Percentiles rank a stretch among this genome's conserved stretches.
Evolutionary conservation across 139 green algal genomes (phyloP).

Genomic region (Protoeuglena noctilucae): DNA sequence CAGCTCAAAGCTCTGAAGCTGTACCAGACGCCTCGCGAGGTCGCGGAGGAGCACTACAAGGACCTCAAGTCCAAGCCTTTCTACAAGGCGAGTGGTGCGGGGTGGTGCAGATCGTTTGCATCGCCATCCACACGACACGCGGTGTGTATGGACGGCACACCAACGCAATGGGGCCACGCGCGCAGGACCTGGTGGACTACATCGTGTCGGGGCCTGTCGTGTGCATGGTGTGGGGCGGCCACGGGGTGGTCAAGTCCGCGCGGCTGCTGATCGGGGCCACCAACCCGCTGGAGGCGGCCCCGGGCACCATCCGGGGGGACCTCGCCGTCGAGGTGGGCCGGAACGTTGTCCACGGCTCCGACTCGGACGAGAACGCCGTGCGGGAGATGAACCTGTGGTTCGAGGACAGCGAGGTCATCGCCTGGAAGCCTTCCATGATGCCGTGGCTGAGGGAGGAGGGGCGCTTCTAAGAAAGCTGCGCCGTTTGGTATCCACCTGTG

Average conservation of each 20-base stretch:
- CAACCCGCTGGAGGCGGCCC: constrained; percentile 60
- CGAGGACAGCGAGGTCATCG: constrained; percentile 31
- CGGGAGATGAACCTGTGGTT: constrained; percentile 97
- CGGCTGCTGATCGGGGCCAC: constrained; percentile 79
- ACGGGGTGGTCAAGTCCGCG: constrained; percentile 45
- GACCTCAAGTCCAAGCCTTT: constrained; percentile 79
- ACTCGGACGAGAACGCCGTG: constrained; percentile 80
- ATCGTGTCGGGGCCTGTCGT: constrained; percentile 71
- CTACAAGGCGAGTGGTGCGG: constrained; percentile 38
- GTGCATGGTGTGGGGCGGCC: constrained; percentile 70
- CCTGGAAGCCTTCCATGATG: neutral
- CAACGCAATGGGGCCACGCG: too few species aligned
- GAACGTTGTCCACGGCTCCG: constrained; percentile 87
- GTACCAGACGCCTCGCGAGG: constrained; percentile 39
- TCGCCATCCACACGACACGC: too few species aligned
- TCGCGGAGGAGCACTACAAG: constrained; percentile 78
- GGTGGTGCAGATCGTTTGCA: too few species aligned
- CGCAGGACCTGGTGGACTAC: constrained; percentile 53
- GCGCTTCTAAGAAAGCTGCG: too few species aligned
- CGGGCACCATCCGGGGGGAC: constrained; percentile 74
- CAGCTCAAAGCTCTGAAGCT: constrained; percentile 17
- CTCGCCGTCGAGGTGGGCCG: constrained; percentile 39
- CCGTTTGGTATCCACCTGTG: too few species aligned
- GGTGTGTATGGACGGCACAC: too few species aligned
- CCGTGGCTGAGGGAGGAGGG: neutral